Evolutionary conservation across 345 rosid genomes (phyloP).

Genomic region (Ceriops decandra): DNA sequence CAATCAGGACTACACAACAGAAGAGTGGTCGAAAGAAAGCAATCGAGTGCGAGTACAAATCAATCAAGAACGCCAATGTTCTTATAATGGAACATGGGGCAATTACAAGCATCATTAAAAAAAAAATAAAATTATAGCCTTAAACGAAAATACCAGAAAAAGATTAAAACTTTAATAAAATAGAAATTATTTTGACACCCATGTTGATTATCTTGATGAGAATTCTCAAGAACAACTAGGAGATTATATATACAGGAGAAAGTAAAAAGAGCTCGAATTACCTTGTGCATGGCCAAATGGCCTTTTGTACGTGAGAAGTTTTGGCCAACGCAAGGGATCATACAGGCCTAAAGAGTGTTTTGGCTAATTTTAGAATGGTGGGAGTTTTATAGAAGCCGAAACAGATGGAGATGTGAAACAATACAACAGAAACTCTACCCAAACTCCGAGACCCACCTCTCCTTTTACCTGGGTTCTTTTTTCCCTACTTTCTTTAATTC

Average conservation of each 20-base stretch:
- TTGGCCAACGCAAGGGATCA: not conserved
- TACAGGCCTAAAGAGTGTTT: not conserved
- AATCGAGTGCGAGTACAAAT: not conserved
- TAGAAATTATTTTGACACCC: not conserved
- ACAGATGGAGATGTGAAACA: conserved; percentile 15
- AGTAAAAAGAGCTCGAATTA: too few relatives aligned
- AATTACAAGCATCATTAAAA: not conserved
- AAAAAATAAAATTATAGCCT: not conserved
- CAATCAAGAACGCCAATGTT: not conserved
- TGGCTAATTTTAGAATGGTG: conserved; percentile 19
- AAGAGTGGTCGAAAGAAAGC: conserved; percentile 7
- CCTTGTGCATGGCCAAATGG: not conserved
- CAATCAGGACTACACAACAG: not conserved
- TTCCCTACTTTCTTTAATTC: not conserved
- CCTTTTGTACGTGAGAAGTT: not conserved
- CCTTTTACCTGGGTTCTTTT: not conserved
- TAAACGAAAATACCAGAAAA: not conserved
- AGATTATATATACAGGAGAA: not conserved
- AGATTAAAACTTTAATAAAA: not conserved
- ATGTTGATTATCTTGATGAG: not conserved
- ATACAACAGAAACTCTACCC: conserved; percentile 6
- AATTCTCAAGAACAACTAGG: not conserved
- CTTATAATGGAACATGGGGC: not conserved
- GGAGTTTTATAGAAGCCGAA: conserved; percentile 15
- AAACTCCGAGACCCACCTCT: not conserved